Evolutionary conservation across 345 rosid species (phyloP).

Genomic region (Streptanthus diversifolius): DNA sequence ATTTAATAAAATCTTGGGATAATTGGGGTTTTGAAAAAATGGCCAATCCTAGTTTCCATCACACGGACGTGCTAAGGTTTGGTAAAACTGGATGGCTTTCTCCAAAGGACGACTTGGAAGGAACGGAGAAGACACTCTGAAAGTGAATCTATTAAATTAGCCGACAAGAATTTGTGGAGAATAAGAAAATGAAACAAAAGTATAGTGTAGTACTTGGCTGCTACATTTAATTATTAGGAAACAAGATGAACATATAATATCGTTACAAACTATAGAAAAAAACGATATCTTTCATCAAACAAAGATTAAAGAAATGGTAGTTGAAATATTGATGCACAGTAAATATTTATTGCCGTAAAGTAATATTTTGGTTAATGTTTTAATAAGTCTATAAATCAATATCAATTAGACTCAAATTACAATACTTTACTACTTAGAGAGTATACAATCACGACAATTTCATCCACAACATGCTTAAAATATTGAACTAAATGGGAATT

Average conservation of each 20-base stretch:
- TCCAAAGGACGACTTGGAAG: conserved; percentile 5
- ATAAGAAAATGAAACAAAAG: not conserved
- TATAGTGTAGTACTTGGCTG: not conserved
- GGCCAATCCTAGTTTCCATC: not conserved
- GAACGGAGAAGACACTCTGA: conserved; percentile 3
- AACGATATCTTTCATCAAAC: not conserved
- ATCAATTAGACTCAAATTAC: no score
- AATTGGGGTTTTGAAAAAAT: not conserved
- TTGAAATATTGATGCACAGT: no score
- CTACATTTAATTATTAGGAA: not conserved
- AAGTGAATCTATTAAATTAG: conserved; percentile 16
- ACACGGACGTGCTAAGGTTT: not conserved
- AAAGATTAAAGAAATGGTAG: not conserved
- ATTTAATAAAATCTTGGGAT: not conserved
- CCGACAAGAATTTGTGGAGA: conserved; percentile 21
- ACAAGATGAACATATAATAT: not conserved
- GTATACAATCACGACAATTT: no score
- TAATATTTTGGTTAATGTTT: no score
- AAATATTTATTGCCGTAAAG: no score
- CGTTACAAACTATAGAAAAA: not conserved
- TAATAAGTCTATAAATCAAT: no score
- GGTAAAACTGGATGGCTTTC: not conserved
- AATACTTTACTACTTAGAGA: no score
- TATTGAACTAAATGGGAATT: no score
- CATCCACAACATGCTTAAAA: no score